Percentiles rank a stretch among this genome's conserved stretches.
These are phyloP conservation scores for Rubia tinctorum DNA, from an alignment of 305 asterid species.

Conservation along the genomic window DNA sequence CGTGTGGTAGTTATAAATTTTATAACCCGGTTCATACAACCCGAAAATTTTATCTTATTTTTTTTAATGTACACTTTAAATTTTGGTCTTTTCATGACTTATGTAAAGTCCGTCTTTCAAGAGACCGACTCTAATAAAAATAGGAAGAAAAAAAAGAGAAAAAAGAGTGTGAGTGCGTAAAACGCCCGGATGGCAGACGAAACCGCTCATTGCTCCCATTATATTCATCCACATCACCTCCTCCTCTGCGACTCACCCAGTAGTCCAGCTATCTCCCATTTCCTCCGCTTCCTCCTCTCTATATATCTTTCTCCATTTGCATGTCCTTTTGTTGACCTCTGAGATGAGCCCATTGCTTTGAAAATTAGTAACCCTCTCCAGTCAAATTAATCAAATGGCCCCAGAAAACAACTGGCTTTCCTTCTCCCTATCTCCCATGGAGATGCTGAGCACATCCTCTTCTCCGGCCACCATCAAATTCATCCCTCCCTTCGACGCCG, in stretches of 20 bases:
- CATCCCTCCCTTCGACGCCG: conserved; percentile 24
- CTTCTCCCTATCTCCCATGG: conserved; percentile 77
- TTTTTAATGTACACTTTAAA: too few relatives aligned
- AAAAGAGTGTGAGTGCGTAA: conserved; percentile 15
- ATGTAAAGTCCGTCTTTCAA: too few relatives aligned
- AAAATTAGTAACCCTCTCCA: too few relatives aligned
- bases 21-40: too few relatives aligned
- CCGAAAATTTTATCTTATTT: too few relatives aligned
- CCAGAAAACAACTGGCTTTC: conserved; percentile 88
- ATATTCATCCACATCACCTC: conserved; percentile 66
- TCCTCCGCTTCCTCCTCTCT: conserved; percentile 7
- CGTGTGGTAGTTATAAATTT: too few relatives aligned
- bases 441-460: conserved; percentile 55
- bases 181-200: conserved; percentile 85
- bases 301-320: conserved; percentile 12
- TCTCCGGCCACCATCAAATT: conserved; percentile 37
- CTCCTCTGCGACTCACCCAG: not conserved
- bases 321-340: conserved; percentile 15
- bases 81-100: too few relatives aligned
- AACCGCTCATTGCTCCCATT: conserved; percentile 83
- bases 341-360: not conserved
- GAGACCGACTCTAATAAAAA: too few relatives aligned
- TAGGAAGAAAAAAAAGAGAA: not conserved
- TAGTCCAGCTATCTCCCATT: conserved; percentile 25
- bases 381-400: conserved; percentile 42